These are phyloP conservation scores for Suhomyces kunorum DNA, from an alignment of 1,139 yeast genomes.

Conservation along the genomic window DNA sequence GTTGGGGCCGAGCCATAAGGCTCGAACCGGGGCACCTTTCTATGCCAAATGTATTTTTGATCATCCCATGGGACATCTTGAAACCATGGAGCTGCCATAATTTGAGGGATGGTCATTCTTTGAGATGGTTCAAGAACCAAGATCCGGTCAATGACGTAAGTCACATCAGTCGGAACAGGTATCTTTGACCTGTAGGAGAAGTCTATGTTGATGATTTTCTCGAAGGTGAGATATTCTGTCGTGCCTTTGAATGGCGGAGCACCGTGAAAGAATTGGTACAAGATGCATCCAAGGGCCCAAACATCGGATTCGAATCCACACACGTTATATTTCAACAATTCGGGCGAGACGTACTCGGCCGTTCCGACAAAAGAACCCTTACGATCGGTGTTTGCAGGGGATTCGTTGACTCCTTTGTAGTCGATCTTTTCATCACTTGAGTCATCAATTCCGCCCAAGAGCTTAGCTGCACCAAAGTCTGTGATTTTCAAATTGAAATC, in stretches of 20 bases:
- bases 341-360: slow-evolving; percentile 85
- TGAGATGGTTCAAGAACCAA: slow-evolving; percentile 50
- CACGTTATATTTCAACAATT: slow-evolving; percentile 74
- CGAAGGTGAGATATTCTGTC: slow-evolving; percentile 94
- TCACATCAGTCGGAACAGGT: slow-evolving; percentile 60
- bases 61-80: slow-evolving; percentile 46
- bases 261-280: slow-evolving; percentile 92
- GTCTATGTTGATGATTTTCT: slow-evolving; percentile 82
- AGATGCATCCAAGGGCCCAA: slow-evolving; percentile 96
- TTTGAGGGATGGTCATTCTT: slow-evolving; percentile 38
- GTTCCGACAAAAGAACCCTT: slow-evolving; percentile 73
- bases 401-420: slow-evolving; percentile 32
- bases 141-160: slow-evolving; percentile 69
- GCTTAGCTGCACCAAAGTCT: slow-evolving; percentile 97
- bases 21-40: slow-evolving; percentile 51
- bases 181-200: slow-evolving; percentile 79
- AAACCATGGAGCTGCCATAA: slow-evolving; percentile 42
- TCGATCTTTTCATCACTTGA: slow-evolving; percentile 35
- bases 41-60: slow-evolving; percentile 42
- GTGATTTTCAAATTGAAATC: slow-evolving; percentile 85
- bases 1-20: slow-evolving; percentile 42
- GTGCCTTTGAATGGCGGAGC: slow-evolving; percentile 94
- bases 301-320: slow-evolving; percentile 89
- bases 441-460: slow-evolving; percentile 50
- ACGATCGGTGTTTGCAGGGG: slow-evolving; percentile 33